A percentile compares a stretch with the other conserved stretches of the same genome.
These are phyloP conservation scores for Penicillium freii DNA, from an alignment of 2,329 filamentous ascomycete genomes.

Conservation along the genomic window DNA sequence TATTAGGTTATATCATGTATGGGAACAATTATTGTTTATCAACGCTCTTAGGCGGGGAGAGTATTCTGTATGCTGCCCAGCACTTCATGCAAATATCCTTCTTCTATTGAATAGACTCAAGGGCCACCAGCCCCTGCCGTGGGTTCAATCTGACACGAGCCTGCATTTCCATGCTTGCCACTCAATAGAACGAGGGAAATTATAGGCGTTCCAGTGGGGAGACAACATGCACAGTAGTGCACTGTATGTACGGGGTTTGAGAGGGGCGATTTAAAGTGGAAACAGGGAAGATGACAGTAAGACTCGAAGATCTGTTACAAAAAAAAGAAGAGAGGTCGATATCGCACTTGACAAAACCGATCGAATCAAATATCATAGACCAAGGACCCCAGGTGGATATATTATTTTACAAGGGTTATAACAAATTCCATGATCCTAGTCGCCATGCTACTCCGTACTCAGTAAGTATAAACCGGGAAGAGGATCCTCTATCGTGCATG, in stretches of 20 bases:
- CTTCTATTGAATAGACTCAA: neutral
- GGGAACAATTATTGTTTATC: slow-evolving; percentile 16
- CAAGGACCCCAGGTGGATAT: neutral
- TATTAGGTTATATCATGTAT: slow-evolving; percentile 9
- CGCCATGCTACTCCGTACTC: neutral
- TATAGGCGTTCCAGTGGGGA: neutral
- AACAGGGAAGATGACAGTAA: neutral
- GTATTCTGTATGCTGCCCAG: neutral
- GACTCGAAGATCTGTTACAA: neutral
- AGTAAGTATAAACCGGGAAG: neutral
- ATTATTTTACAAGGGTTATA: neutral
- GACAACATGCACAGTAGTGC: slow-evolving; percentile 9
- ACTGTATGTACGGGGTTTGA: neutral
- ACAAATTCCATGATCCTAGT: neutral
- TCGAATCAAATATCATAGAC: slow-evolving; percentile 6
- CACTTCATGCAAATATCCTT: neutral
- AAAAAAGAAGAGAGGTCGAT: slow-evolving; percentile 5
- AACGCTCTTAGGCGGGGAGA: neutral
- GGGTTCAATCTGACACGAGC: slow-evolving; percentile 16
- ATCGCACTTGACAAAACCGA: slow-evolving; percentile 11
- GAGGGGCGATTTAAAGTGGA: neutral
- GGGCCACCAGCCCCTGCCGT: slow-evolving; percentile 1
- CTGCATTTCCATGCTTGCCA: slow-evolving; percentile 12
- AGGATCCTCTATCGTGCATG: slow-evolving; percentile 20
- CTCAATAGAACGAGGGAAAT: neutral